Conservation (phyloP, 179 eudicot species). For the Drosera spatulata region DNA sequence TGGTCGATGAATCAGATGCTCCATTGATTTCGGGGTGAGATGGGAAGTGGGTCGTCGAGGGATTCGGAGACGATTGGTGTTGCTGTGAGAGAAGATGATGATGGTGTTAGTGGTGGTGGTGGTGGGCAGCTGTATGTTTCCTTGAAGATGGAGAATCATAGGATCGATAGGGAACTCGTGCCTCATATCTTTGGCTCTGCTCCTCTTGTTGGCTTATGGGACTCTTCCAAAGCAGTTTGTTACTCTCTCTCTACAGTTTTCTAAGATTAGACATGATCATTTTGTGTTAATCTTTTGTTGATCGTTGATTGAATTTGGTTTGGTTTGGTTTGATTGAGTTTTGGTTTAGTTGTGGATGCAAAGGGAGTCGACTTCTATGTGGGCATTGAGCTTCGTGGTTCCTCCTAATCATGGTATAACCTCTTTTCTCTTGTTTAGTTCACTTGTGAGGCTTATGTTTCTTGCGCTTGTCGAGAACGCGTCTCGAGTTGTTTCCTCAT, state of each 20-base stretch:
- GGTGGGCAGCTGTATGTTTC: slow-evolving; percentile 79
- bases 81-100: slow-evolving; percentile 41
- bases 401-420: slow-evolving; percentile 87
- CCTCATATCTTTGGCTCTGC: slow-evolving; percentile 95
- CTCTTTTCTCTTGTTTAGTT: not conserved
- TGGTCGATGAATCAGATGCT: not conserved
- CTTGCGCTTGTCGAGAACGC: no score
- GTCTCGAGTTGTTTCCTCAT: no score
- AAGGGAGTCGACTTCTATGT: slow-evolving; percentile 78
- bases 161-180: slow-evolving; percentile 39
- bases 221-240: slow-evolving; percentile 63
- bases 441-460: no score
- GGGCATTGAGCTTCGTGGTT: slow-evolving; percentile 94
- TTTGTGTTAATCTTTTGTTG: not conserved
- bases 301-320: not conserved
- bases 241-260: not conserved
- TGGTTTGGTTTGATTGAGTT: not conserved
- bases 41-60: slow-evolving; percentile 63
- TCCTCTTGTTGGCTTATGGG: slow-evolving; percentile 89
- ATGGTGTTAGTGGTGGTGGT: not conserved
- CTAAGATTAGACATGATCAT: not conserved
- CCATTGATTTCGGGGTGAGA: not conserved
- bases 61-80: slow-evolving; percentile 41
- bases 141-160: slow-evolving; percentile 70
- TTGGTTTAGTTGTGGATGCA: slow-evolving; percentile 61